Percentiles rank a stretch among this genome's conserved stretches.
Evolutionary conservation across 2,329 filamentous ascomycete genomes (phyloP).

Genomic region (Paradendryphiella salina): DNA sequence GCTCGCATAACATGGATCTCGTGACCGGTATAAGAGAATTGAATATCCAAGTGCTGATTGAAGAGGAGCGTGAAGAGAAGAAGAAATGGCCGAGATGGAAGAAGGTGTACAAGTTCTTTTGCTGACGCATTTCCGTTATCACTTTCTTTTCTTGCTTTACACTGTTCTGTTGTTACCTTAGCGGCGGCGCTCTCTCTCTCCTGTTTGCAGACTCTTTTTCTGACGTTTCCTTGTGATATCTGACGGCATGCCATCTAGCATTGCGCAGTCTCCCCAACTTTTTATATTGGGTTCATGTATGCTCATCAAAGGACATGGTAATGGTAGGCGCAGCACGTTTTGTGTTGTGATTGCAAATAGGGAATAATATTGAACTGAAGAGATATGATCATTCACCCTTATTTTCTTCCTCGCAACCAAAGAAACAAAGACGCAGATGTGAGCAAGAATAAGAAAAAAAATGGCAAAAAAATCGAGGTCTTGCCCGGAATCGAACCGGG

Average conservation of each 20-base stretch:
- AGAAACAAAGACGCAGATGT: too few relatives aligned
- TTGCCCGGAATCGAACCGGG: conserved; percentile 32
- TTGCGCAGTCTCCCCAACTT: conserved; percentile 23
- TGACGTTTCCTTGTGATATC: conserved; percentile 34
- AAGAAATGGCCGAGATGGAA: conserved; percentile 56
- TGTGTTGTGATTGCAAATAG: too few relatives aligned
- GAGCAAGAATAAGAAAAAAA: too few relatives aligned
- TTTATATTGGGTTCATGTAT: too few relatives aligned
- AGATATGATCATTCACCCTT: background rate
- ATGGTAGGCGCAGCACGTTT: too few relatives aligned
- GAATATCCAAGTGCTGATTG: conserved; percentile 75
- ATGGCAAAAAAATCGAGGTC: conserved; percentile 13
- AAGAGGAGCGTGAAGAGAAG: conserved; percentile 77
- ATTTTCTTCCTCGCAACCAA: background rate
- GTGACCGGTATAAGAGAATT: conserved; percentile 83
- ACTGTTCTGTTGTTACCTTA: conserved; percentile 14
- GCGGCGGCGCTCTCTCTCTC: conserved; percentile 6
- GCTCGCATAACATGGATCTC: conserved; percentile 77
- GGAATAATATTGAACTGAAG: too few relatives aligned
- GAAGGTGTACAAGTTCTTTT: conserved; percentile 55
- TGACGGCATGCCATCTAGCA: conserved; percentile 35
- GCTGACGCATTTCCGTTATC: conserved; percentile 33
- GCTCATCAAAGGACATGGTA: too few relatives aligned
- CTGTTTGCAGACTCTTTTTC: conserved; percentile 7
- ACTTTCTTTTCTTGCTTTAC: background rate